A percentile compares a stretch with the other conserved stretches of the same genome.
Evolutionary conservation across 2,329 filamentous ascomycete genomes (phyloP).

Genomic region (Fusarium transvaalense): DNA sequence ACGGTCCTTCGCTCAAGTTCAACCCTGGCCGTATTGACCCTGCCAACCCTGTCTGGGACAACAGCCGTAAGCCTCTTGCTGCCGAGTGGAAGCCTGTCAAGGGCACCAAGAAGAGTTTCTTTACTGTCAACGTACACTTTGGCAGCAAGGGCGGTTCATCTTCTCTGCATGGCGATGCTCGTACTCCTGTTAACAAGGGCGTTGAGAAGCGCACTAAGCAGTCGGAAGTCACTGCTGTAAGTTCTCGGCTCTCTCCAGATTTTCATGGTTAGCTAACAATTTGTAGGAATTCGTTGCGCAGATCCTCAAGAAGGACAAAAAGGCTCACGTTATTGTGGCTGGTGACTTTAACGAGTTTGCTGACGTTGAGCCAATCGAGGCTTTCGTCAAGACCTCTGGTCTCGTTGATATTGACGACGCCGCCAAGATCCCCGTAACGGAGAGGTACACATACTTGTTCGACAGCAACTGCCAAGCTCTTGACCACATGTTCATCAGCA

Average conservation of each 20-base stretch:
- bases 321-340: constrained; percentile 69
- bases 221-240: constrained; percentile 68
- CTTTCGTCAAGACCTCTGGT: constrained; percentile 65
- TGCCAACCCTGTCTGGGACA: constrained; percentile 67
- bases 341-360: constrained; percentile 82
- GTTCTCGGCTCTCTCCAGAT: constrained; percentile 41
- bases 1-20: constrained; percentile 68
- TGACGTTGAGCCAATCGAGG: constrained; percentile 69
- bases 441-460: constrained; percentile 79
- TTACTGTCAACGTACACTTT: constrained; percentile 79
- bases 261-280: not conserved
- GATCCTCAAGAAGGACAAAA: constrained; percentile 68
- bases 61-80: constrained; percentile 74
- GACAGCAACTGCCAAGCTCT: constrained; percentile 77
- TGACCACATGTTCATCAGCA: constrained; percentile 77
- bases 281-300: constrained; percentile 65
- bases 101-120: constrained; percentile 67
- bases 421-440: constrained; percentile 61
- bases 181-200: constrained; percentile 75
- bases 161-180: constrained; percentile 72
- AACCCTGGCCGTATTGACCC: constrained; percentile 79
- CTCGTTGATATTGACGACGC: constrained; percentile 73
- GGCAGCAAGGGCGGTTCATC: constrained; percentile 75
- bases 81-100: constrained; percentile 73
- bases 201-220: constrained; percentile 69